Evolutionary conservation across 2,329 filamentous ascomycete genomes (phyloP), one percentile per base, ranked within the genome.

Genomic region (Chaetomium strumarium): DNA sequence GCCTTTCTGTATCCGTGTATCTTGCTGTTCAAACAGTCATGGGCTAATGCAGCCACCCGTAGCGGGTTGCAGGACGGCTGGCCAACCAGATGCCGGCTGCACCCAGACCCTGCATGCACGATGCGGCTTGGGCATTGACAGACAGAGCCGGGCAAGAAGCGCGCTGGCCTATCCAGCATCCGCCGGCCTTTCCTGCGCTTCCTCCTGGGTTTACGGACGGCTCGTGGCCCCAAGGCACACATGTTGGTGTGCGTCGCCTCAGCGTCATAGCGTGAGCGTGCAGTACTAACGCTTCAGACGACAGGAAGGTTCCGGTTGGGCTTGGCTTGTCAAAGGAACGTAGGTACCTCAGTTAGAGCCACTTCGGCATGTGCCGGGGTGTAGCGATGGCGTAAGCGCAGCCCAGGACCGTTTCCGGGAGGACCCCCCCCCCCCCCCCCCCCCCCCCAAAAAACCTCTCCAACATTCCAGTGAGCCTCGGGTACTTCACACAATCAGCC

Each of bases 21-120:
- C 58, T 52, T 52, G 51, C 44, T 42, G 58, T 57, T 59, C 64
- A 64, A 66, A 64, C 62, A 65, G 63, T 55, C 49, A 54, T 45
- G 49, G 52, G 49, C 62, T 60, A 62, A 62, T 63, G 62, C 62
- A 57, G 46, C 55, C 58, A 58, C 56, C 62, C 61, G 59, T 29
- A 10, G 45, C 48, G 50, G 45, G 51, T 20, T 56, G 57, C 55
- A 59, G 44, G 51, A 53, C 30, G 31, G 31, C 37, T 31, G 36
- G 41, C 54, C 52, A 59, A 55, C 49, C 47, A 57, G 20, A 51
- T 16, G 51, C 19, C 10, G 20, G 36, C 14, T 29, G 12, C 40
- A 46, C 20, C n/a, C 40, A 16, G 37, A 46, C 49, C 46, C 48
- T 51, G 44, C 48, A 51, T 51, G 43, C 43, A 48, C 30, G 49